Evolutionary conservation across 495 filamentous ascomycete species (phyloP), one percentile per base, ranked within the genome.

Genomic region (Penicillium malachiteum): DNA sequence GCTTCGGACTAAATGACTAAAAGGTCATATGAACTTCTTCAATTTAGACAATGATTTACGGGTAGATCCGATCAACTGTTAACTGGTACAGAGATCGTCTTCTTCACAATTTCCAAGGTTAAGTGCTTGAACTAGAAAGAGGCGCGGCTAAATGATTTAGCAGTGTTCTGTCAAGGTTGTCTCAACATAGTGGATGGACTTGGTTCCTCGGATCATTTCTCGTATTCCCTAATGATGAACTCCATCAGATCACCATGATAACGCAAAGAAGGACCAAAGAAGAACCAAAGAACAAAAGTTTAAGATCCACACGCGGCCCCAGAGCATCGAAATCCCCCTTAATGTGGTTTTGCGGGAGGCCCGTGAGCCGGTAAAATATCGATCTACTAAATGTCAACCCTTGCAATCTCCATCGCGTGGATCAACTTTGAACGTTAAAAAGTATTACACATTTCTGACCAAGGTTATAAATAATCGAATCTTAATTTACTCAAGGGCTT

Each of bases 341-440:
- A 52, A 41, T 13, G 26, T 14, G 54, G 51, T 11, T 54, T 55
- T 38, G 52, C 18, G 50, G 33, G 42, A 61, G 64, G 64, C 55
- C 55, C 58, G 52, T 52, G 50, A 52, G 46, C 31, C 38, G 55
- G 48, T 60, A 30, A 61, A 54, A 64, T 64, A 55, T 50, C 34
- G 61, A 67, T 67, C 61, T 57, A 47, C 61, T 39, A 51, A 34
- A n/a, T 31, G 14, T 13, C 35, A 39, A 49, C 37, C 57, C 60
- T 54, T 56, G 50, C 45, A 58, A 61, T 58, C 48, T 60, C 33
- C 35, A 41, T 31, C 18, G 34, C 34, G 34, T 37, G 34, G 8
- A 37, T 13, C 9, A 1, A 37, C 12, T 13, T 6, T 13, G 12
- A 13, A 37, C 9, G 8, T 37, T 9, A 13, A 37, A 13, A 37